Evolutionary conservation across 2,329 filamentous ascomycete species (phyloP).

Genomic region (Colletotrichum noveboracense): DNA sequence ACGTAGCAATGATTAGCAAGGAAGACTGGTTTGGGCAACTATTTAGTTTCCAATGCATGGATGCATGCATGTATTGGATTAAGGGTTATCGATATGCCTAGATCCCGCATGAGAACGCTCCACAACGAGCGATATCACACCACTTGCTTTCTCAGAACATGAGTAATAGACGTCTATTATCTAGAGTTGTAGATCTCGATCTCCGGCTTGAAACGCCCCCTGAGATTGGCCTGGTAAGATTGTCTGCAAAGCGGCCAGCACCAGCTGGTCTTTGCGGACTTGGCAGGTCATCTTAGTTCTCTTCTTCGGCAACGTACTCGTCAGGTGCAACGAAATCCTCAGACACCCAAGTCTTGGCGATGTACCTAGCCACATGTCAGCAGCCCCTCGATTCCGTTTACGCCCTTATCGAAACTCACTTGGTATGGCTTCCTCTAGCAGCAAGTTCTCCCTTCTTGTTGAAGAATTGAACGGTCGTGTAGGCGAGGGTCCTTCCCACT

Average conservation of each 20-base stretch:
- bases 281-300: slow-evolving; percentile 6
- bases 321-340: slow-evolving; percentile 42
- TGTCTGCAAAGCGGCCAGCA: background rate
- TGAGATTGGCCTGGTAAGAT: background rate
- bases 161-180: background rate
- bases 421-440: slow-evolving; percentile 69
- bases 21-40: background rate
- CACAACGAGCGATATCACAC: background rate
- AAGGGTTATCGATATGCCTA: rapidly evolving
- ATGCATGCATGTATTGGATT: background rate
- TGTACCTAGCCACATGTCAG: slow-evolving; percentile 38
- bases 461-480: slow-evolving; percentile 63
- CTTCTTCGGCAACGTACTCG: slow-evolving; percentile 35
- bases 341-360: slow-evolving; percentile 40
- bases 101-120: background rate
- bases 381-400: background rate
- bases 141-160: background rate
- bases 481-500: slow-evolving; percentile 71
- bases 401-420: slow-evolving; percentile 45
- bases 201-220: rapidly evolving
- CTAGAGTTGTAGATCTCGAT: background rate
- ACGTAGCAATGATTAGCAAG: rapidly evolving
- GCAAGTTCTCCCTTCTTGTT: slow-evolving; percentile 65
- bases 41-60: background rate
- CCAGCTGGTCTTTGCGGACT: background rate